Percentiles rank a stretch among this genome's conserved stretches.
phyloP scores from a whole-genome alignment of 2,329 filamentous ascomycete genomes.

The Escovopsis sp. region DNA sequence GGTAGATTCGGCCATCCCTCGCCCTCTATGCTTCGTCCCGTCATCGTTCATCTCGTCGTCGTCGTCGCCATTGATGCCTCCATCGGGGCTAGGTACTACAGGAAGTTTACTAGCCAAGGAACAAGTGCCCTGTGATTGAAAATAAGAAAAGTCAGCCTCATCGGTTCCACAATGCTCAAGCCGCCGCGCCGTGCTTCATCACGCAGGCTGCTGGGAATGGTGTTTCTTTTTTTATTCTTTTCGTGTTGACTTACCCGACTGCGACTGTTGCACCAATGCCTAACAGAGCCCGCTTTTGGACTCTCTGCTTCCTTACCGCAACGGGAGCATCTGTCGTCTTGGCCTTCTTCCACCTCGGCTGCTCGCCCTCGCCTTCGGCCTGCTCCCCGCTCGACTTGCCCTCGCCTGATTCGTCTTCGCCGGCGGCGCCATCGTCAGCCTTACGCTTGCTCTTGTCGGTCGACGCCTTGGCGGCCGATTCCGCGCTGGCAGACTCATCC shows the following conservation, averaged over 20 bases:
- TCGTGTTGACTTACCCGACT: slow-evolving; percentile 58
- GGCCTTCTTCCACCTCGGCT: slow-evolving; percentile 54
- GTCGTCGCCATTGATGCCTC: no score
- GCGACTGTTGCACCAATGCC: slow-evolving; percentile 78
- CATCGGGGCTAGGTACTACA: slow-evolving; percentile 17
- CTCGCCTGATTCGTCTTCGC: slow-evolving; percentile 35
- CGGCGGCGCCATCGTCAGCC: slow-evolving; percentile 54
- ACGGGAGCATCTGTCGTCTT: slow-evolving; percentile 49
- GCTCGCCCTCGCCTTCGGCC: slow-evolving; percentile 23
- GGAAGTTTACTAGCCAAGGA: slow-evolving; percentile 37
- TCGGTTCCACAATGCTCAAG: no score
- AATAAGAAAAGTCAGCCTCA: no score
- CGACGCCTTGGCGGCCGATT: slow-evolving; percentile 21
- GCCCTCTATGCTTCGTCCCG: no score
- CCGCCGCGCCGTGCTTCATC: slow-evolving; percentile 7
- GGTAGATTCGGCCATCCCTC: background rate
- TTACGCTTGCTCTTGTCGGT: slow-evolving; percentile 55
- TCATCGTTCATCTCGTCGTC: no score
- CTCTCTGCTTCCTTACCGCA: slow-evolving; percentile 70
- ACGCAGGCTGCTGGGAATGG: background rate
- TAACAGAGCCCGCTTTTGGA: slow-evolving; percentile 71
- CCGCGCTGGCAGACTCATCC: slow-evolving; percentile 18
- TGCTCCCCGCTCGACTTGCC: slow-evolving; percentile 23
- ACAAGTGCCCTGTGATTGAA: slow-evolving; percentile 25
- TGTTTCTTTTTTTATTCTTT: no score